Evolutionary conservation across 495 filamentous ascomycete species (phyloP).

Genomic region (Tuber aestivum): DNA sequence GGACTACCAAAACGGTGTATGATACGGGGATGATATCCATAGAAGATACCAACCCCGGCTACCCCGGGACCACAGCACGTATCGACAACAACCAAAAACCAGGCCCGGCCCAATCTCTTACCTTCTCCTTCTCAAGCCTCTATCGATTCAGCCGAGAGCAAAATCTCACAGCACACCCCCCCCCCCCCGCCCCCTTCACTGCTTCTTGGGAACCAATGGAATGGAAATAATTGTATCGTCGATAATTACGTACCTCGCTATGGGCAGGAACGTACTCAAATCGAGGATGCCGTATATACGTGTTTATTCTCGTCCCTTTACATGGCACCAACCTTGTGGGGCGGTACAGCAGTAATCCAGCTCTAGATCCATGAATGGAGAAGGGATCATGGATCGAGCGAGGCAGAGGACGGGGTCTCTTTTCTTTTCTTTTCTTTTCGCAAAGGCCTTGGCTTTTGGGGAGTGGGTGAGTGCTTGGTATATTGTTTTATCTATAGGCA

Average conservation of each 20-base stretch:
- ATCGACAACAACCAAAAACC: background rate
- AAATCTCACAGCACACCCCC: background rate
- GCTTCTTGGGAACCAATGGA: background rate
- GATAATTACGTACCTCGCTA: slow-evolving; percentile 40
- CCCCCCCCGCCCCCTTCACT: background rate
- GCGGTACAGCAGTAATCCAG: slow-evolving; percentile 31
- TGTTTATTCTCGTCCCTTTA: slow-evolving; percentile 34
- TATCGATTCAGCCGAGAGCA: no score
- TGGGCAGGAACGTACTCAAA: slow-evolving; percentile 40
- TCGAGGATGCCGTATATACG: slow-evolving; percentile 24
- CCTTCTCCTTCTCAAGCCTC: background rate
- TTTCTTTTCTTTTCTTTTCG: background rate
- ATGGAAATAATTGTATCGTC: slow-evolving; percentile 22
- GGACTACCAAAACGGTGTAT: background rate
- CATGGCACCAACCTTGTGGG: background rate
- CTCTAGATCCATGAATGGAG: slow-evolving; percentile 36
- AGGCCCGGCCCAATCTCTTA: background rate
- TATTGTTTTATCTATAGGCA: background rate
- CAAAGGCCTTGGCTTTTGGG: background rate
- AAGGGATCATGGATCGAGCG: slow-evolving; percentile 37
- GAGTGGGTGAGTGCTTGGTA: background rate
- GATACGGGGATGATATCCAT: background rate
- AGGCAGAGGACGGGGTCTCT: slow-evolving; percentile 34
- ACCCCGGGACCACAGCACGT: background rate
- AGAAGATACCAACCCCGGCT: background rate